Base-by-base conservation (phyloP, 805 yeast genomes). In the Yamadazyma scolyti region DNA sequence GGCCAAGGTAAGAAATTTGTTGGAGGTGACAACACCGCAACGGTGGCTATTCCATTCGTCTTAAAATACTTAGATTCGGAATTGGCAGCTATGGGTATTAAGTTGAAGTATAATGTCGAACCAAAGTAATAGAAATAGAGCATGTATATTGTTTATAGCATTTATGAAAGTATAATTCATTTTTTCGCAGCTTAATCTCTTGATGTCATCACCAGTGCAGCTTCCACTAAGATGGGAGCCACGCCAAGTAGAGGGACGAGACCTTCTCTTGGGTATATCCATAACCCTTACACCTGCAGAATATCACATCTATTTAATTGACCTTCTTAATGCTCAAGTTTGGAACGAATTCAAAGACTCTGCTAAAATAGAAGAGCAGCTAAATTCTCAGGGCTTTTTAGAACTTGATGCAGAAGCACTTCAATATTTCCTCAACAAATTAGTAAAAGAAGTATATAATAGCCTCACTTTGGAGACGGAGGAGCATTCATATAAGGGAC, bases 71-170 rank as follows among this genome's bases (percentile, higher is more conserved):
- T 93, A 55, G 97, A 93, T 52, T 85, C 95, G 20, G 98, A 93
- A 61, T 73, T 93, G 46, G 78, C 95, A 11, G 97, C 98, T 10
- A 93, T 93, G 98, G 97, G 97, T 64, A 88, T 93, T 46, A 80
- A 84, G 61, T 72, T 93, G 82, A 79, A 82, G 43, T 90, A 86
- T 65, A 85, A 85, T 49, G 95, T 89, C 31, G 79, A 73, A 32
- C 96, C 88, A 9, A 33, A 25, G 26, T 33, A 19, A 25, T 11
- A 5, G 14, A 7, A 19, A 12, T 9, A 21, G n/a, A 25, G 34
- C 26, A 31, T 31, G 27, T 32, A 32, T 33, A 28, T 24, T 20
- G 29, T 24, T 33, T 14, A 27, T 26, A 28, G 37, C 37, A 34
- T 34, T 22, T 25, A 34, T 27, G 32, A 28, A 16, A 21, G 22